A percentile compares a stretch with the other conserved stretches of the same genome.
Evolutionary conservation across 306 rosid species (phyloP).

Genomic region (Cucumis cinereus): DNA sequence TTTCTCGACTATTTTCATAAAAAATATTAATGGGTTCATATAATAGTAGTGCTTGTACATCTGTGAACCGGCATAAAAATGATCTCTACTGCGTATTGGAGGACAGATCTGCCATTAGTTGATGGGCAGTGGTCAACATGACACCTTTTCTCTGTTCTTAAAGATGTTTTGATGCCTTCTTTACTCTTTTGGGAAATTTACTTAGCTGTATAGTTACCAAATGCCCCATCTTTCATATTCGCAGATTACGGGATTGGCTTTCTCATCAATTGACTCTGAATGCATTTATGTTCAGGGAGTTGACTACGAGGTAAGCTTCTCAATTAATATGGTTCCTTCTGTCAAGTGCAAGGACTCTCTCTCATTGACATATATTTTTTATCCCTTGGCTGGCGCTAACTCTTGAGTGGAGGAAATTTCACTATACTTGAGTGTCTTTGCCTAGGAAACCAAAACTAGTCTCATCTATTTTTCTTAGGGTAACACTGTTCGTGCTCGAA

Average conservation of each 20-base stretch:
- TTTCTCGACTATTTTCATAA: background rate
- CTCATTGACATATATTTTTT: background rate
- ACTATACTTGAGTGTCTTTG: background rate
- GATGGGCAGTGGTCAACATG: background rate
- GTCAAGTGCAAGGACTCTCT: background rate
- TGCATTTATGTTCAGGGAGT: constrained; percentile 76
- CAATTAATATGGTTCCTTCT: background rate
- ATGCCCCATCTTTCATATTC: constrained; percentile 5
- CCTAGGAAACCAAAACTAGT: background rate
- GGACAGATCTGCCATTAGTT: constrained; percentile 1
- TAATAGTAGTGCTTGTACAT: background rate
- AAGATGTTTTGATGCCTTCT: background rate
- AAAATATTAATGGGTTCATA: background rate
- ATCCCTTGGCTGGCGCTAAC: background rate
- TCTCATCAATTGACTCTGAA: constrained; percentile 61
- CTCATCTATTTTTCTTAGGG: background rate
- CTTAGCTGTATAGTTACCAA: constrained; percentile 5
- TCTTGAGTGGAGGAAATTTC: background rate
- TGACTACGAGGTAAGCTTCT: constrained; percentile 63
- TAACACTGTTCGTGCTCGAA: background rate
- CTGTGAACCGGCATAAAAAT: background rate
- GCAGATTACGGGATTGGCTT: constrained; percentile 81
- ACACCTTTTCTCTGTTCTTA: constrained; percentile 4
- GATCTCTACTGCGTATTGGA: background rate
- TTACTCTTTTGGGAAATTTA: background rate